These are phyloP conservation scores for Leucocoprinus birnbaumii DNA, from an alignment of 768 basidiomycete species.

Conservation along the genomic window DNA sequence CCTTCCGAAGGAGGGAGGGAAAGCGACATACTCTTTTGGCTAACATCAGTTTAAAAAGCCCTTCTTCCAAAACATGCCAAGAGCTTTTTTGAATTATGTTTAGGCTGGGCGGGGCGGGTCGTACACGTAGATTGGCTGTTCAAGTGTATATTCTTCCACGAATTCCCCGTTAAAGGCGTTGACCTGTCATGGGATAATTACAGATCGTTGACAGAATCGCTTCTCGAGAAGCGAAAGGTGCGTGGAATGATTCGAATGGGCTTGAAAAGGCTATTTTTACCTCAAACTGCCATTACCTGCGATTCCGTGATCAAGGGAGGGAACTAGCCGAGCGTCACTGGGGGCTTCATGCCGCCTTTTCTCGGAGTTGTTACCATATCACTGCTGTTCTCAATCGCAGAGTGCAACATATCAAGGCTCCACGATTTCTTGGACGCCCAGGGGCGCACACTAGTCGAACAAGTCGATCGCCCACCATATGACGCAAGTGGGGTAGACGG, in stretches of 20 bases:
- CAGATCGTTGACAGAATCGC: background rate
- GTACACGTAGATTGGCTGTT: background rate
- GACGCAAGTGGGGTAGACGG: background rate
- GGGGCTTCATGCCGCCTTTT: too few species aligned
- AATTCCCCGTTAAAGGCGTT: slow-evolving; percentile 9
- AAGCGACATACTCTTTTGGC: background rate
- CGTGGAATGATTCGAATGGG: background rate
- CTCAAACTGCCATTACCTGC: too few species aligned
- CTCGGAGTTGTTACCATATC: too few species aligned
- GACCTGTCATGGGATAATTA: slow-evolving; percentile 8
- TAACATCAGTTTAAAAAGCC: background rate
- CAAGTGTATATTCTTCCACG: slow-evolving; percentile 10
- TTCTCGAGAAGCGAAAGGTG: background rate
- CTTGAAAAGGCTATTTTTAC: background rate
- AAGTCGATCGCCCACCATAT: background rate
- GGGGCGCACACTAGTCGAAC: background rate
- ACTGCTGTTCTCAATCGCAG: background rate
- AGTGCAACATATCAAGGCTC: background rate
- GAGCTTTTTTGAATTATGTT: background rate
- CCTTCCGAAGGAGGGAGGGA: background rate
- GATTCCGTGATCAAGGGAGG: too few species aligned
- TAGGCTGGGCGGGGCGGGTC: too few species aligned
- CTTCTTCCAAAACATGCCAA: background rate
- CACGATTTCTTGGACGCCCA: background rate
- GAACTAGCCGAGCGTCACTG: too few species aligned